Percentiles rank a stretch among this genome's conserved stretches.
phyloP scores from a whole-genome alignment of 2,329 filamentous ascomycete species.

The Cladophialophora bantiana region DNA sequence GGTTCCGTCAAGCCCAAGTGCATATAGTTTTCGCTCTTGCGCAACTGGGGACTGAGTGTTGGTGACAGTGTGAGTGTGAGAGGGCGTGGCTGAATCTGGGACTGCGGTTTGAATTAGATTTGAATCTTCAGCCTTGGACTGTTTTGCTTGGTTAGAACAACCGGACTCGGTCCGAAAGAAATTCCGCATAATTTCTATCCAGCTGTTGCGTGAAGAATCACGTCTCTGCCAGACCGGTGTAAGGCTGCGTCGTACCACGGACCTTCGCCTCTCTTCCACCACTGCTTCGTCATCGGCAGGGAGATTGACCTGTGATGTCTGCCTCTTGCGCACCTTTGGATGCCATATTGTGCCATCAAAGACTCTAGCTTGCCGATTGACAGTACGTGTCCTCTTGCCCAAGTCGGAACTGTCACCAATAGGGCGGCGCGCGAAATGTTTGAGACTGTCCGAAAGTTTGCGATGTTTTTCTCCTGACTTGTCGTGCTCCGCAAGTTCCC shows the following conservation, averaged over 20 bases:
- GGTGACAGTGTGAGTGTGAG: neutral
- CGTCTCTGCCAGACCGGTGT: constrained; percentile 30
- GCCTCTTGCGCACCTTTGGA: constrained; percentile 25
- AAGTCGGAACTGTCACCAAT: constrained; percentile 21
- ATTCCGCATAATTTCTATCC: constrained; percentile 32
- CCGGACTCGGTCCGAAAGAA: constrained; percentile 29
- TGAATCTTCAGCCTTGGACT: constrained; percentile 17
- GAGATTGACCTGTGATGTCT: constrained; percentile 17
- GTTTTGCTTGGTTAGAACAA: constrained; percentile 20
- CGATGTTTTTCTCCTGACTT: constrained; percentile 20
- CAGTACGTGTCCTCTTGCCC: constrained; percentile 28
- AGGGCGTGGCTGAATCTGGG: constrained; percentile 2
- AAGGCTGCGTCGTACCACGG: constrained; percentile 25
- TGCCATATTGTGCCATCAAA: constrained; percentile 36
- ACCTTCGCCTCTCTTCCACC: constrained; percentile 20
- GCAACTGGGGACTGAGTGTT: neutral
- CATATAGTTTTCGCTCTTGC: neutral
- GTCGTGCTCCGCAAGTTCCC: constrained; percentile 12
- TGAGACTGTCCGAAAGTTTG: constrained; percentile 14
- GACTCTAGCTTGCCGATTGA: constrained; percentile 35
- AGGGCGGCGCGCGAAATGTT: constrained; percentile 23
- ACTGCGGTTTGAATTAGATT: constrained; percentile 11
- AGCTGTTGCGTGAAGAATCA: constrained; percentile 32
- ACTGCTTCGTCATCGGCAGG: constrained; percentile 3
- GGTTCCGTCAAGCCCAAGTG: constrained; percentile 33